Percentiles rank a stretch among this genome's conserved stretches.
Evolutionary conservation across 306 rosid species (phyloP).

Genomic region (Acmispon strigosus): DNA sequence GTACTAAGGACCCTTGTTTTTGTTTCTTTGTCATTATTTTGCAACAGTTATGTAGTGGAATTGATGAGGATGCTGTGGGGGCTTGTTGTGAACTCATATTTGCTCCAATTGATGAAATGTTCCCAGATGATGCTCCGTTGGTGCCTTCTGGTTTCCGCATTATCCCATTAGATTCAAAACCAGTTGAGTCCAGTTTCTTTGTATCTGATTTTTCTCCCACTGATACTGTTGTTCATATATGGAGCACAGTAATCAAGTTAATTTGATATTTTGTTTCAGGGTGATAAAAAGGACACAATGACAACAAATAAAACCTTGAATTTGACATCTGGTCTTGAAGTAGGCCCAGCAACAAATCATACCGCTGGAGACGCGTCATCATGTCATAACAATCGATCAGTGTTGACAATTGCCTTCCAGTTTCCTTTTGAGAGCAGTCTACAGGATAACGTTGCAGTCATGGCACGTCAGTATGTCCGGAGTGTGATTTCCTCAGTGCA

Average conservation of each 20-base stretch:
- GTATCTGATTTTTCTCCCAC: conserved; percentile 37
- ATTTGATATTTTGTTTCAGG: conserved; percentile 31
- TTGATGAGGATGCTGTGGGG: conserved; percentile 73
- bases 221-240: not conserved
- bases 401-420: conserved; percentile 93
- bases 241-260: not conserved
- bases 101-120: conserved; percentile 90
- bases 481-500: conserved; percentile 89
- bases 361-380: conserved; percentile 34
- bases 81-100: conserved; percentile 84
- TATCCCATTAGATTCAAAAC: conserved; percentile 73
- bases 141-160: conserved; percentile 96
- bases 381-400: conserved; percentile 58
- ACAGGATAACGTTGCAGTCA: conserved; percentile 74
- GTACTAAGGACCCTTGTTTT: not conserved
- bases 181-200: conserved; percentile 60
- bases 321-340: conserved; percentile 89
- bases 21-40: not conserved
- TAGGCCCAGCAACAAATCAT: conserved; percentile 46
- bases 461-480: conserved; percentile 89
- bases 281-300: conserved; percentile 52
- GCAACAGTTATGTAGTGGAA: conserved; percentile 71
- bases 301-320: conserved; percentile 65
- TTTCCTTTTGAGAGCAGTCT: conserved; percentile 81
- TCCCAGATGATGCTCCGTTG: conserved; percentile 80